These are phyloP conservation scores for Cinchona pubescens DNA, from an alignment of 257 asterid genomes.

Conservation along the genomic window DNA sequence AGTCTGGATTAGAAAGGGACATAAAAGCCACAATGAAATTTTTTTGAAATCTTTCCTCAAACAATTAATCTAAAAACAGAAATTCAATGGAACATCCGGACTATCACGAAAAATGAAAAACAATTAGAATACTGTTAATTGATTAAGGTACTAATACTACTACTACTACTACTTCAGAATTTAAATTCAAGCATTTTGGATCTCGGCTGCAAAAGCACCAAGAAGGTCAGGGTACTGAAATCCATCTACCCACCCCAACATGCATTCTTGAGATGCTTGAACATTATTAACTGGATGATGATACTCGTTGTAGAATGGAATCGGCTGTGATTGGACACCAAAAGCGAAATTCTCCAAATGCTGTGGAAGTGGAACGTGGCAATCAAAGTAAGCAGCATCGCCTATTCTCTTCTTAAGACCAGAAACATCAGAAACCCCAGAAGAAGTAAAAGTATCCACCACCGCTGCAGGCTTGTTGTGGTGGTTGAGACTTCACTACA, in stretches of 20 bases:
- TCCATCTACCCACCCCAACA: slow-evolving; percentile 22
- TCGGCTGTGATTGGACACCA: slow-evolving; percentile 21
- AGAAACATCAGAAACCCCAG: slow-evolving; percentile 6
- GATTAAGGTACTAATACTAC: not conserved
- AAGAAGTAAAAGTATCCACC: not conserved
- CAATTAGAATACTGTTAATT: too few relatives aligned
- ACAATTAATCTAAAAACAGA: not conserved
- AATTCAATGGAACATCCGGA: too few relatives aligned
- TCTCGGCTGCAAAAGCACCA: slow-evolving; percentile 28
- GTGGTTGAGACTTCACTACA: slow-evolving; percentile 19
- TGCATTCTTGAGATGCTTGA: slow-evolving; percentile 20
- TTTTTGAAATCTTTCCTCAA: not conserved
- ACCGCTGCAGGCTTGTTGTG: not conserved
- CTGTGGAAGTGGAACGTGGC: slow-evolving; percentile 15
- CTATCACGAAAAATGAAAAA: not conserved
- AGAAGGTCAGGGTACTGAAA: slow-evolving; percentile 34
- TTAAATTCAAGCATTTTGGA: slow-evolving; percentile 31
- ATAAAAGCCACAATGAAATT: not conserved
- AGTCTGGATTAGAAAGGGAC: not conserved
- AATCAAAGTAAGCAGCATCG: slow-evolving; percentile 15
- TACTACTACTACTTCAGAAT: not conserved
- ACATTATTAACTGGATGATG: slow-evolving; percentile 12
- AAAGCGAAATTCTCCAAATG: slow-evolving; percentile 23
- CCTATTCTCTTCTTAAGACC: slow-evolving; percentile 10
- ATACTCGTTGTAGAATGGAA: slow-evolving; percentile 16